These are phyloP conservation scores for Isochrysis galbana DNA, from an alignment of 78 protist genomes.

Conservation along the genomic window DNA sequence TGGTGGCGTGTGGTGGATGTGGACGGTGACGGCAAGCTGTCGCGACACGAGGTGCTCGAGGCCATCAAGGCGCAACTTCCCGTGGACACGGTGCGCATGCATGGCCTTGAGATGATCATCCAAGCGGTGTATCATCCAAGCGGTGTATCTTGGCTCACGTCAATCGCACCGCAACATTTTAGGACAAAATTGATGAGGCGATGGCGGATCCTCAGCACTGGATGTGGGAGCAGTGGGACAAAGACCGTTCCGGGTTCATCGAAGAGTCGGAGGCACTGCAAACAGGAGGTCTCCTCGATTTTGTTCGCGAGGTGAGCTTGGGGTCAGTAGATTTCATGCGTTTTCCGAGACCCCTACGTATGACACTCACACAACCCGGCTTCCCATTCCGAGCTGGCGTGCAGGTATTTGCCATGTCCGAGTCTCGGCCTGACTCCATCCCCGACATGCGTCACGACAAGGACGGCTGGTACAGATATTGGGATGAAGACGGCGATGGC, in stretches of 20 bases:
- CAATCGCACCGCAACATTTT: too few relatives aligned
- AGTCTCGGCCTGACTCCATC: not conserved
- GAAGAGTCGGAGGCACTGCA: not conserved
- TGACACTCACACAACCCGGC: too few relatives aligned
- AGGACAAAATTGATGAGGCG: not conserved
- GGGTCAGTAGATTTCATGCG: not conserved
- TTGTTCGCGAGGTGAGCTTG: not conserved
- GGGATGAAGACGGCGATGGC: not conserved
- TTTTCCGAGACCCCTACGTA: too few relatives aligned
- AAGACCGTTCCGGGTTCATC: not conserved
- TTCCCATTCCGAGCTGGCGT: too few relatives aligned
- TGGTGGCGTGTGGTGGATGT: not conserved
- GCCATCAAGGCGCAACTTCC: not conserved
- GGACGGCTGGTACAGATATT: not conserved
- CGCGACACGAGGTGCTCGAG: not conserved
- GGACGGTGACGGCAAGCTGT: not conserved
- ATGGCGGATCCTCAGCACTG: not conserved
- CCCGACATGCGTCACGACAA: not conserved
- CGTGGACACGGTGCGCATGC: not conserved
- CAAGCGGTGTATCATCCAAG: too few relatives aligned
- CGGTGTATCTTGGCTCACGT: too few relatives aligned
- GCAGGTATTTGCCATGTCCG: not conserved
- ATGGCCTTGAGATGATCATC: not conserved
- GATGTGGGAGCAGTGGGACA: not conserved
- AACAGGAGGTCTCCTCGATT: not conserved